Evolutionary conservation across 225 moss, liverwort and hornwort species (phyloP), one percentile per base, ranked within the genome.

Genomic region (Physcomitrellopsis africana): DNA sequence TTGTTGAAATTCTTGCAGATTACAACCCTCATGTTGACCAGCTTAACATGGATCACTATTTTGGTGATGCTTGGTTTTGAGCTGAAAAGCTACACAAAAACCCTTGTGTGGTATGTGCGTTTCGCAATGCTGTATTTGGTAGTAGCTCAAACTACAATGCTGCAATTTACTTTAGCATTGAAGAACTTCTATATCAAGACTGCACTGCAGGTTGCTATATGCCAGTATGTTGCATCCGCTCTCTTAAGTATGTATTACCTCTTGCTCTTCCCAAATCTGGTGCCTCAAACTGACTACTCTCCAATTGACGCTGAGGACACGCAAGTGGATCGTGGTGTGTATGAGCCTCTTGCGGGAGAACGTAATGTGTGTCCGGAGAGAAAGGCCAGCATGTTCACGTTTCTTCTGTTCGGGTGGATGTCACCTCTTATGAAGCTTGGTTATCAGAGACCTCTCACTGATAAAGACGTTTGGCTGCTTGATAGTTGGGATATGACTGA

Each of bases 401-500:
- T 89, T 69, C 76, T 97, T 20, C 70, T 93, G 14, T 97, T 97
- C 65, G 55, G 26, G 8, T 97, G 94, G 97, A 97, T 94, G 86
- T 85, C 91, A 7, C 97, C 97, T 7, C 82, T 97, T 1, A 94
- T 97, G 97, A 75, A 79, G 52, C 60, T 89, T 57, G 97, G 97
- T 49, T 85, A 62, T 49, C 84, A 80, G 66, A 88, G 78, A 67
- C 97, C 97, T 52, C 81, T 97, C 27, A 90, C 82, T 2, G 97
- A 87, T 20, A 88, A 62, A 76, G 97, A 97, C 73, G 83, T 97
- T 64, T 97, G 97, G 97, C 37, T 89, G 69, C 97, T 97, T 55
- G 94, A 97, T 87, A 80, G 10, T 63, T 91, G 88, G 94, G 97
- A 97, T 83, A 80, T 72, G 52, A 96, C 96, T 23, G 92, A 96